Conservation (phyloP, 257 asterid species). For the Scutellaria minor region DNA sequence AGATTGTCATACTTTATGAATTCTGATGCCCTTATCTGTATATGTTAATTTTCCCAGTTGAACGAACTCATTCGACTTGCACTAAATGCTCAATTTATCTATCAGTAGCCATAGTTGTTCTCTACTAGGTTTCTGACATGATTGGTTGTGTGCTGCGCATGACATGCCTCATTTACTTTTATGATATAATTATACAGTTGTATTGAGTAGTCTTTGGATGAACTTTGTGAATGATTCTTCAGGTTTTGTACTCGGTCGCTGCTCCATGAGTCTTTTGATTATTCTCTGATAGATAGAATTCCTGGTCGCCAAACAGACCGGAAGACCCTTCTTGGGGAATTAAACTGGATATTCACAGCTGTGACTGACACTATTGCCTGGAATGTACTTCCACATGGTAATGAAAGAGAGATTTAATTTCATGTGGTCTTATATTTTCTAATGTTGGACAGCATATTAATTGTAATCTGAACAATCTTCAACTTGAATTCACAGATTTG, state of each 20-base stretch:
- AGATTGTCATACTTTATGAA: constrained; percentile 1
- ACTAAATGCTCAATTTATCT: not conserved
- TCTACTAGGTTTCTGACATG: constrained; percentile 5
- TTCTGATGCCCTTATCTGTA: not conserved
- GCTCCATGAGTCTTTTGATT: constrained; percentile 82
- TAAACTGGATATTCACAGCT: constrained; percentile 99
- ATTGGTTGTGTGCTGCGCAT: constrained; percentile 10
- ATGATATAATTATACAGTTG: not conserved
- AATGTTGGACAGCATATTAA: constrained; percentile 20
- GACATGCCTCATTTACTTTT: constrained; percentile 3
- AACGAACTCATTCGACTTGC: not conserved
- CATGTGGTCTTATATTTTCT: constrained; percentile 17
- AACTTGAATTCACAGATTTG: constrained; percentile 64
- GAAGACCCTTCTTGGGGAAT: constrained; percentile 96
- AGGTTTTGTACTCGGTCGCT: constrained; percentile 85
- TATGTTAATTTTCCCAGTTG: not conserved
- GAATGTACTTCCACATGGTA: constrained; percentile 99
- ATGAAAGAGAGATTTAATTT: constrained; percentile 34
- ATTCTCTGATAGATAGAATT: constrained; percentile 89
- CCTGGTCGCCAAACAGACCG: constrained; percentile 99
- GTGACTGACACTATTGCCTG: constrained; percentile 99
- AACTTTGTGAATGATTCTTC: constrained; percentile 43
- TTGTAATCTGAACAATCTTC: constrained; percentile 26
- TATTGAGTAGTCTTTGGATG: constrained; percentile 7
- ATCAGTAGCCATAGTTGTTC: not conserved